Base-by-base conservation (phyloP, 306 rosid genomes). In the Styphnolobium japonicum region DNA sequence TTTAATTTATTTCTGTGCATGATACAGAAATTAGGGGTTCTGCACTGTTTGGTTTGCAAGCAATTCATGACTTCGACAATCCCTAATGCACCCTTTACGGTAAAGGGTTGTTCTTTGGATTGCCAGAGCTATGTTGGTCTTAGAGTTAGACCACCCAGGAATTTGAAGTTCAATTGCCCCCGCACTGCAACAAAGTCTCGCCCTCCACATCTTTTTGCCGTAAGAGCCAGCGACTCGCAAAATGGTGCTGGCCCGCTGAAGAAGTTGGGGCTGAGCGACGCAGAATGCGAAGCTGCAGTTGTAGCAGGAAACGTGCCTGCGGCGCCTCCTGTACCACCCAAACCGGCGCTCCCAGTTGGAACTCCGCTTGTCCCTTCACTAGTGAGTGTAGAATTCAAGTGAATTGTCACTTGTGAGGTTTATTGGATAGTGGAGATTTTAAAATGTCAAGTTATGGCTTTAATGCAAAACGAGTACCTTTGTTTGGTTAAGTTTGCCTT, bases 271-370 rank as follows among this genome's bases (percentile, higher is more conserved):
- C 36, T 84, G 67, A 86, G 85, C 66, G 96, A 95, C 34, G 90
- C 92, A 0, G 92, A 95, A 14, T 92, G 93, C 22, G 98, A 95
- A 66, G 98, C 98, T n/a, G 92, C 94, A 15, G 90, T 92, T 3
- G 96, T 87, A 23, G 87, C 94, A 1, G 98, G 98, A 19, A 91
- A 86, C 5, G 80, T 84, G 0, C 98, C 97, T 0, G 86, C 80
- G n/a, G 92, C 98, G 2, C 98, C 98, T 49, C 94, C 98, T 0
- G 89, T 86, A 49, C 97, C 97, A n/a, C 94, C 90, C 3, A 95
- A 67, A 67, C 90, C 97, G 0, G 92, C 86, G 5, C 67, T 90
- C 21, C 97, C 98, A 0, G 84, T 83, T 6, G 98, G 98, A 71
- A 95, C 98, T 2, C 98, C 98, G 0, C 94, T 92, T 36, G 94